Evolutionary conservation across 192 early-diverging fungal genomes (phyloP).

Genomic region (Mortierella hygrophila): DNA sequence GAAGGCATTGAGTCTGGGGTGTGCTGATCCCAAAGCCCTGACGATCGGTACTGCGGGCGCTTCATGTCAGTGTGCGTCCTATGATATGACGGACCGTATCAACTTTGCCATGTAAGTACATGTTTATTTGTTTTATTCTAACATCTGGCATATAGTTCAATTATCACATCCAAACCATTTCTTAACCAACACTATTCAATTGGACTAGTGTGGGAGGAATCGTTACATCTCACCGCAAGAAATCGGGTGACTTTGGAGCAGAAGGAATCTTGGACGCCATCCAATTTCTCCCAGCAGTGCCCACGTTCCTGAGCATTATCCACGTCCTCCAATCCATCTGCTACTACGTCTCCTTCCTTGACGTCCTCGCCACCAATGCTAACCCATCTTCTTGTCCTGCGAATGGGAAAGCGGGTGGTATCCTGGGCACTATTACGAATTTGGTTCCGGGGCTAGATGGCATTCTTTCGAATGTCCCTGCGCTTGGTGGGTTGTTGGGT

Average conservation of each 20-base stretch:
- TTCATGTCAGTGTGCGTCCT: slow-evolving; percentile 16
- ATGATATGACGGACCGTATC: slow-evolving; percentile 31
- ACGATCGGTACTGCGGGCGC: not conserved
- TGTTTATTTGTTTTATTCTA: not conserved
- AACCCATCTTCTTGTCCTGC: not conserved
- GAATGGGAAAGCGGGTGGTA: not conserved
- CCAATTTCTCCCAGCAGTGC: slow-evolving; percentile 4
- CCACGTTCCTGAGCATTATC: slow-evolving; percentile 20
- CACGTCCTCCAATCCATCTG: slow-evolving; percentile 26
- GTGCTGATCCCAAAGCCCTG: not conserved
- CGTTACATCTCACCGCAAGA: not conserved
- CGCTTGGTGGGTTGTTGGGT: not conserved
- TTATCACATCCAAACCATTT: not conserved
- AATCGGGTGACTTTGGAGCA: not conserved
- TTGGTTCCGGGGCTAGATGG: not conserved
- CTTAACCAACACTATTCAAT: not conserved
- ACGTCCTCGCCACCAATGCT: slow-evolving; percentile 21
- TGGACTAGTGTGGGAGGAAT: slow-evolving; percentile 21
- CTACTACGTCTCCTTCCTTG: slow-evolving; percentile 23
- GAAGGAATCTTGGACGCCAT: slow-evolving; percentile 18
- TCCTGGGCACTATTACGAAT: not conserved
- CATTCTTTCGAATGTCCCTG: not conserved
- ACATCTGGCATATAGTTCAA: not conserved
- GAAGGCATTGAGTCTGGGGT: slow-evolving; percentile 1
- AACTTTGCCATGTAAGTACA: slow-evolving; percentile 35